Evolutionary conservation across 2,329 filamentous ascomycete species (phyloP).

Genomic region (Sclerotinia trifoliorum): DNA sequence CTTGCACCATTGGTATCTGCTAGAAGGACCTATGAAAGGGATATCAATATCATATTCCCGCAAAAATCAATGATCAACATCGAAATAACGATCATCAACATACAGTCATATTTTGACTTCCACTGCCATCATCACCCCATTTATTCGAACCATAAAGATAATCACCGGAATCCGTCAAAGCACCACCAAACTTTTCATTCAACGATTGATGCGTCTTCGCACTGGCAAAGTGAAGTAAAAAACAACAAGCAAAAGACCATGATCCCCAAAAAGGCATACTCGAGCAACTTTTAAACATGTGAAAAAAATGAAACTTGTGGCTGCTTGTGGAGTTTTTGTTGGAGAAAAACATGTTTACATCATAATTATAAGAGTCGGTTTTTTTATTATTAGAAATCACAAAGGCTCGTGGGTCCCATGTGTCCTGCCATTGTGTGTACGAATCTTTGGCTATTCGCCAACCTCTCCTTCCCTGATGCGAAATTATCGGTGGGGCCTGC

Average conservation of each 20-base stretch:
- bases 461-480: background rate
- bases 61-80: background rate
- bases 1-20: constrained; percentile 17
- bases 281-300: constrained; percentile 8
- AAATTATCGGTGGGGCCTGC: constrained; percentile 3
- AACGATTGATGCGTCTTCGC: background rate
- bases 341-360: background rate
- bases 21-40: background rate
- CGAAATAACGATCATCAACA: background rate
- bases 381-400: background rate
- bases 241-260: background rate
- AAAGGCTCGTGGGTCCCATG: background rate
- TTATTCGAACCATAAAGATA: constrained; percentile 19
- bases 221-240: background rate
- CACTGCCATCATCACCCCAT: constrained; percentile 23
- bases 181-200: constrained; percentile 16
- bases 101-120: constrained; percentile 22
- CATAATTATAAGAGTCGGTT: background rate
- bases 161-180: background rate
- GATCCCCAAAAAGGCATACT: background rate
- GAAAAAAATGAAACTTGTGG: background rate
- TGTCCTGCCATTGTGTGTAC: background rate
- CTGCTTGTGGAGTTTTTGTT: background rate
- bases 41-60: background rate
- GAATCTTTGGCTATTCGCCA: background rate